A percentile compares a stretch with the other conserved stretches of the same genome.
These are phyloP conservation scores for Schwanniomyces polymorphus DNA, from an alignment of 805 yeast genomes.

Conservation along the genomic window DNA sequence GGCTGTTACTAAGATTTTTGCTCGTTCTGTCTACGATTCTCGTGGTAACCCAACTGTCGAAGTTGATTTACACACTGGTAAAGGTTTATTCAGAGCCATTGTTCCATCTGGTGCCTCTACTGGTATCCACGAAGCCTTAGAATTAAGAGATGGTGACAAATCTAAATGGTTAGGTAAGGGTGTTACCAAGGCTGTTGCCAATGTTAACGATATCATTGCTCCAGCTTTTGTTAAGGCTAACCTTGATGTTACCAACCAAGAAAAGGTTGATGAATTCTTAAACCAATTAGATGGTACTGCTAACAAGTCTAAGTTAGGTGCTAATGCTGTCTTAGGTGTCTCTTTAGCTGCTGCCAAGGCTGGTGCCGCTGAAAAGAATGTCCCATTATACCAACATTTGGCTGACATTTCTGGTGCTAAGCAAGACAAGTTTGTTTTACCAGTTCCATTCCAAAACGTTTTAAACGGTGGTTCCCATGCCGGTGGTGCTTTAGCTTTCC, in stretches of 20 bases:
- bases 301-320: conserved; percentile 97
- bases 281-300: conserved; percentile 90
- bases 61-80: conserved; percentile 91
- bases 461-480: conserved; percentile 99
- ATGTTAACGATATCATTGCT: conserved; percentile 92
- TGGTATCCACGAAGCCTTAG: conserved; percentile 98
- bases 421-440: conserved; percentile 84
- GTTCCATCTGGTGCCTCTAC: conserved; percentile 99
- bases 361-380: conserved; percentile 93
- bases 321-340: conserved; percentile 98
- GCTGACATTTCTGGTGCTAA: conserved; percentile 74
- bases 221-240: conserved; percentile 85
- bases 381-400: conserved; percentile 92
- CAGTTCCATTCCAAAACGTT: conserved; percentile 99
- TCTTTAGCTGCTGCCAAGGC: conserved; percentile 97
- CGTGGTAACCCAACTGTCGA: conserved; percentile 99
- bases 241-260: conserved; percentile 85
- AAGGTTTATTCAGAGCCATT: conserved; percentile 93
- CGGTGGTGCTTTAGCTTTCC: conserved; percentile 98
- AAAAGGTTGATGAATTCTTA: conserved; percentile 82
- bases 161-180: conserved; percentile 99
- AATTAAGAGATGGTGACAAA: conserved; percentile 97
- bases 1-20: conserved; percentile 85
- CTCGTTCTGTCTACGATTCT: conserved; percentile 98
- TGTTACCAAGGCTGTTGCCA: conserved; percentile 94